Percentiles rank a stretch among this genome's conserved stretches.
Conservation (phyloP, 2,329 filamentous ascomycete genomes). For the Botrytis tulipae region DNA sequence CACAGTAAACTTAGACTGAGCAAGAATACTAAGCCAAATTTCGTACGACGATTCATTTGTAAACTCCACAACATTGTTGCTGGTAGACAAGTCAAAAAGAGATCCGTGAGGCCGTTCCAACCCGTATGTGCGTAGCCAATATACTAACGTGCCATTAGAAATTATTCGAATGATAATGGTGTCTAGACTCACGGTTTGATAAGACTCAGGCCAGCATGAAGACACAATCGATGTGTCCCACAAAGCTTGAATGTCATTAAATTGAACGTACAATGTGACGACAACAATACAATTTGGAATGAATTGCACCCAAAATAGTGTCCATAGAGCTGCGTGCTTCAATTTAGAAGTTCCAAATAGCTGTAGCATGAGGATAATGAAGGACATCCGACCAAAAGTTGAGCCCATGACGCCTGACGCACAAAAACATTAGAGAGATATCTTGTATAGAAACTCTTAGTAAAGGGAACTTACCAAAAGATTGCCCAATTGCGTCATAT, state of each 20-base stretch:
- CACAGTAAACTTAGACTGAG: conserved; percentile 25
- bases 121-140: conserved; percentile 18
- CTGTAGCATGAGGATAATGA: conserved; percentile 25
- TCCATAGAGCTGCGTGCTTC: conserved; percentile 19
- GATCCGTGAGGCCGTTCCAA: conserved; percentile 23
- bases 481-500: conserved; percentile 25
- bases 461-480: conserved; percentile 20
- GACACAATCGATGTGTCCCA: conserved; percentile 23
- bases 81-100: conserved; percentile 25
- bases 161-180: neutral
- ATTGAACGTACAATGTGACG: conserved; percentile 25
- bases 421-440: neutral
- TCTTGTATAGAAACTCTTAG: neutral
- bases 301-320: conserved; percentile 20
- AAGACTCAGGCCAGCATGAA: conserved; percentile 21
- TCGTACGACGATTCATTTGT: conserved; percentile 23
- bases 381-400: conserved; percentile 25
- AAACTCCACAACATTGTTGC: conserved; percentile 25
- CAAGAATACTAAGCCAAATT: conserved; percentile 23
- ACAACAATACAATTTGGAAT: conserved; percentile 22
- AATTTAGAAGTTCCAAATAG: conserved; percentile 24
- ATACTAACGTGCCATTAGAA: neutral
- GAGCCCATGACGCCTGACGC: conserved; percentile 25
- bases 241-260: conserved; percentile 20
- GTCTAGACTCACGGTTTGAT: conserved; percentile 21